Percentiles rank a stretch among this genome's conserved stretches.
Conservation (phyloP, 2,329 filamentous ascomycete species). For the Neopestalotiopsis sp. region DNA sequence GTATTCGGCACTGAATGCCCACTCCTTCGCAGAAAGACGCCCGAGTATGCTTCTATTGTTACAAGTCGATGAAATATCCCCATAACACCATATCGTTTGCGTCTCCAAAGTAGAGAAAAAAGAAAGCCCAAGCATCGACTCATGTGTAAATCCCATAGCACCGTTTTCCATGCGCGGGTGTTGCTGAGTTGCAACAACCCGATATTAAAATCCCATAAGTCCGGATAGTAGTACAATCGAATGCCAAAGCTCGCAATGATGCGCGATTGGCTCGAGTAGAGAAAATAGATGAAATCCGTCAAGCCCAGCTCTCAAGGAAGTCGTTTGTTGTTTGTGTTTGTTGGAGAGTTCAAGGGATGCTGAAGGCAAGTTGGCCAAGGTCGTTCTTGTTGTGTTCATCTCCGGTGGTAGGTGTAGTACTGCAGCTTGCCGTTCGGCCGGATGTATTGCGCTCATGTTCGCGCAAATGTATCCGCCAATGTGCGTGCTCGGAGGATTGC, state of each 20-base stretch:
- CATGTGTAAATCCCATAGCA: slow-evolving; percentile 20
- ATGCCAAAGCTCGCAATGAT: slow-evolving; percentile 3
- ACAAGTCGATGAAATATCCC: slow-evolving; percentile 25
- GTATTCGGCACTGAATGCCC: slow-evolving; percentile 36
- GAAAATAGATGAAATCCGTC: slow-evolving; percentile 16
- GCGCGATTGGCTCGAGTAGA: slow-evolving; percentile 4
- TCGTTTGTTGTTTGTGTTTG: neutral
- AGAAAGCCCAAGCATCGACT: slow-evolving; percentile 21
- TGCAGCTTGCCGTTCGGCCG: slow-evolving; percentile 9
- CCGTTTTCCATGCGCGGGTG: slow-evolving; percentile 19
- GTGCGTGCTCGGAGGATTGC: slow-evolving; percentile 7
- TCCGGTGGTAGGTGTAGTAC: neutral
- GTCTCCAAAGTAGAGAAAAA: neutral
- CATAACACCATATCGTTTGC: slow-evolving; percentile 18
- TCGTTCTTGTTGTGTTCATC: neutral
- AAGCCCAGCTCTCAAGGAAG: slow-evolving; percentile 20
- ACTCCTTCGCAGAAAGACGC: slow-evolving; percentile 32
- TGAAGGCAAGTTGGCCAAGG: slow-evolving; percentile 15
- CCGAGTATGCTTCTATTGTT: slow-evolving; percentile 34
- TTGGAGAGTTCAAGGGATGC: slow-evolving; percentile 20
- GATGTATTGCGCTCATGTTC: slow-evolving; percentile 6
- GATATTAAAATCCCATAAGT: slow-evolving; percentile 15
- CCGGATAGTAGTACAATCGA: slow-evolving; percentile 18
- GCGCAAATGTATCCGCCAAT: slow-evolving; percentile 16
- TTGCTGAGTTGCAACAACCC: slow-evolving; percentile 12